Conservation (phyloP, 1,139 yeast genomes). For the Hanseniaspora uvarum region DNA sequence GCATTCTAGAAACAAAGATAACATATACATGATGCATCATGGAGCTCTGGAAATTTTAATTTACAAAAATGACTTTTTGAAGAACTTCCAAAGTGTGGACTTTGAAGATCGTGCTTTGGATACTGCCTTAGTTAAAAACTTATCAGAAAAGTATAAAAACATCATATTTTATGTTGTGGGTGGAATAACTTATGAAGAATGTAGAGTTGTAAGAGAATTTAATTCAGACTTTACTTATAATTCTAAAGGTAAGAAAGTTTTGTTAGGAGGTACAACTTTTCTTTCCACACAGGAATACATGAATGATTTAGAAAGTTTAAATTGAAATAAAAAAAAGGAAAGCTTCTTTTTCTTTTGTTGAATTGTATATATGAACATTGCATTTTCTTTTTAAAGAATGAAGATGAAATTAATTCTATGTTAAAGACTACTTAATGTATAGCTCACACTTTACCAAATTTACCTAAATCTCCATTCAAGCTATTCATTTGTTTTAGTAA, state of each 20-base stretch:
- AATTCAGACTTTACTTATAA: conserved; percentile 37
- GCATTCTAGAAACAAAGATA: conserved; percentile 32
- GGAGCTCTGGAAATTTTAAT: conserved; percentile 58
- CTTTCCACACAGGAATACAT: conserved; percentile 53
- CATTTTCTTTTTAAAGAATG: background rate
- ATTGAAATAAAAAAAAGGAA: background rate
- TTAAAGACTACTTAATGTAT: too few species aligned
- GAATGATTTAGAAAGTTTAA: conserved; percentile 20
- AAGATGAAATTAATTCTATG: conserved; percentile 18
- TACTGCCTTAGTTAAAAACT: conserved; percentile 32
- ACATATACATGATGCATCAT: conserved; percentile 60
- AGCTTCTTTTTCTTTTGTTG: background rate
- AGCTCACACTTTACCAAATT: conserved; percentile 63
- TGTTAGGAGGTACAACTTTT: conserved; percentile 71
- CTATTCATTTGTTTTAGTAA: conserved; percentile 31
- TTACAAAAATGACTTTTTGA: background rate
- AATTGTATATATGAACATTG: background rate
- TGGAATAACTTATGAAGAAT: conserved; percentile 88
- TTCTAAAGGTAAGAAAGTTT: conserved; percentile 43
- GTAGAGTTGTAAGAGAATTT: conserved; percentile 66
- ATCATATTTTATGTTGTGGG: conserved; percentile 75
- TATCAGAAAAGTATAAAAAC: conserved; percentile 46
- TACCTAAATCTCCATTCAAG: conserved; percentile 48
- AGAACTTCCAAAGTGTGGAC: conserved; percentile 9
- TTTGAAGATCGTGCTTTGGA: conserved; percentile 42